Percentiles rank a stretch among this genome's conserved stretches.
These are phyloP conservation scores for Acephala macrosclerotiorum DNA, from an alignment of 2,329 filamentous ascomycete genomes.

Conservation along the genomic window DNA sequence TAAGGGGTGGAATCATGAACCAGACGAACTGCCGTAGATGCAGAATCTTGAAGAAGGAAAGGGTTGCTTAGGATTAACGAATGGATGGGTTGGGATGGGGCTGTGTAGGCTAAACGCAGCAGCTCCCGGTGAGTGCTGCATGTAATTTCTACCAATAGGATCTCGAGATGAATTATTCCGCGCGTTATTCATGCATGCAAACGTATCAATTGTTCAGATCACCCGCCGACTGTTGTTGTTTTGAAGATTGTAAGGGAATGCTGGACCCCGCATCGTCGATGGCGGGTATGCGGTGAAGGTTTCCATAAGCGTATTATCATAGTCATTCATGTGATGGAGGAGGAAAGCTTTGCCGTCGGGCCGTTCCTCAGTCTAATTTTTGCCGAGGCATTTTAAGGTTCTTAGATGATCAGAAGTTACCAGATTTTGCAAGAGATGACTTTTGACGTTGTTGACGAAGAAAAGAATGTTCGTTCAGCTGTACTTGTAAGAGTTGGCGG, in stretches of 20 bases:
- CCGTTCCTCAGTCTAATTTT: not conserved
- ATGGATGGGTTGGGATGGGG: not conserved
- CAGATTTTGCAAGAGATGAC: not conserved
- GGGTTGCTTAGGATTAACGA: not conserved
- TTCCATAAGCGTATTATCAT: not conserved
- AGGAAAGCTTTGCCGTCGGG: not conserved
- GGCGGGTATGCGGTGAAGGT: not conserved
- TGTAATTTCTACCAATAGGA: slow-evolving; percentile 1
- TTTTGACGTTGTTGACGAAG: not conserved
- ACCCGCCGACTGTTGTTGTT: not conserved
- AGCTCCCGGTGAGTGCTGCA: not conserved
- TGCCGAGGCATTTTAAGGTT: not conserved
- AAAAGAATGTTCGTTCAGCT: not conserved
- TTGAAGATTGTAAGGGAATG: too few species aligned
- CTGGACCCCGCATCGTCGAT: not conserved
- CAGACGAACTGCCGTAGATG: not conserved
- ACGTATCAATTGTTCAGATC: not conserved
- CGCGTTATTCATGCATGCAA: not conserved
- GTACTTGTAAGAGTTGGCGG: too few species aligned
- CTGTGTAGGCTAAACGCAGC: not conserved
- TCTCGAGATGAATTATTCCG: not conserved
- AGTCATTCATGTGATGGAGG: not conserved
- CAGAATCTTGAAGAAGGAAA: not conserved
- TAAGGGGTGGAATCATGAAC: not conserved
- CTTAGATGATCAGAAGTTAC: not conserved